Evolutionary conservation across 2,329 filamentous ascomycete species (phyloP).

Genomic region (Colletotrichum lindemuthianum): DNA sequence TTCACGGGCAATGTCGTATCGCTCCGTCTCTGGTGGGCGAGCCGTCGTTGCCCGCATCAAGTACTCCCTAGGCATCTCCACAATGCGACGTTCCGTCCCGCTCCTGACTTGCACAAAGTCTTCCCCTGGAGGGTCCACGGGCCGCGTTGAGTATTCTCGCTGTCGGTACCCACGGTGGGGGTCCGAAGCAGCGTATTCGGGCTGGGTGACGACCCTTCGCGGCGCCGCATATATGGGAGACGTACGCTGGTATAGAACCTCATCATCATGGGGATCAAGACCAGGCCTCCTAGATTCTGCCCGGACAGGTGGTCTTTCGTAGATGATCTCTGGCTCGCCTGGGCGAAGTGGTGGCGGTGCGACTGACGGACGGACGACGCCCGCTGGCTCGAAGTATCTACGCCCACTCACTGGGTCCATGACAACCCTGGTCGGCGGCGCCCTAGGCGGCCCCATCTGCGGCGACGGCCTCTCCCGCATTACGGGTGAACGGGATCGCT

Average conservation of each 20-base stretch:
- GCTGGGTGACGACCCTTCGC: conserved; percentile 69
- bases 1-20: conserved; percentile 53
- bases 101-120: conserved; percentile 61
- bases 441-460: conserved; percentile 61
- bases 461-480: conserved; percentile 56
- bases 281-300: conserved; percentile 61
- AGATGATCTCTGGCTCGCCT: conserved; percentile 67
- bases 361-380: conserved; percentile 62
- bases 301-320: conserved; percentile 70
- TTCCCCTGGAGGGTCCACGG: conserved; percentile 50
- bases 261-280: conserved; percentile 60
- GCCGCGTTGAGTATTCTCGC: conserved; percentile 67
- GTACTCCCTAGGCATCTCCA: conserved; percentile 62
- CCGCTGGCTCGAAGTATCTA: conserved; percentile 72
- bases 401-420: conserved; percentile 82
- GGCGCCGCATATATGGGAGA: conserved; percentile 62
- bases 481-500: conserved; percentile 59
- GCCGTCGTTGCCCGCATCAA: conserved; percentile 66
- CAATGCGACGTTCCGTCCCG: conserved; percentile 51
- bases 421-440: conserved; percentile 73
- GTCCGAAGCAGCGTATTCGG: conserved; percentile 64
- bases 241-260: conserved; percentile 59
- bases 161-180: conserved; percentile 64
- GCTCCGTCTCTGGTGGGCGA: conserved; percentile 59
- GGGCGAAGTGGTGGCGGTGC: conserved; percentile 53